Base-by-base conservation (phyloP, 1,139 yeast genomes). In the Pichia sp. region DNA sequence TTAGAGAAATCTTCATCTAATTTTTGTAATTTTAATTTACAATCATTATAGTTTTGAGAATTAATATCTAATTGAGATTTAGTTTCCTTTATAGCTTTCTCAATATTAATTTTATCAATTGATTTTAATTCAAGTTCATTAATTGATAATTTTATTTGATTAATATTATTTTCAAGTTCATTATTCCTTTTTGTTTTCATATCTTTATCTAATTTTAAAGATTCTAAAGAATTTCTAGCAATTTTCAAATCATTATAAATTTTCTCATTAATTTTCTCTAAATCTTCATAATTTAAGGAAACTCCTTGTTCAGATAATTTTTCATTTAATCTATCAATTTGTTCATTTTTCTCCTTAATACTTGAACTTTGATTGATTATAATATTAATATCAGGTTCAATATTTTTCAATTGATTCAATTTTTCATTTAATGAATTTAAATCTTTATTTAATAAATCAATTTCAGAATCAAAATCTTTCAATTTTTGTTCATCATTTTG, bases 141-240 rank as follows among this genome's bases (percentile, higher is more conserved):
- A 9, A 85, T 72, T 4, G 59, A 59, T 21, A 80, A 60, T 49
- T 69, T 71, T 44, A 72, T 71, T 51, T 82, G 88, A 47, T 79
- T 77, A 8, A 82, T 62, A 24, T 63, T 60, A 35, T 63, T 70
- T 38, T 81, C 78, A 24, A 80, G 52, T 18, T 67, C 64, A n/a
- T 69, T 65, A 22, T 74, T 51, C 35, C 73, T 79, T 36, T 67
- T 68, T 25, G 72, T 72, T 17, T 63, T 64, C 4, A 55, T 46
- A 43, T 79, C 84, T 47, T 74, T 74, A 11, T 68, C 66, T 14
- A 74, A 77, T 7, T 64, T 66, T 25, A 73, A 54, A 2, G 63
- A 66, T 9, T 63, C 63, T 3, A 81, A 59, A 4, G 61, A 63
- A 20, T 59, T 61, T 44, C 94, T 67, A 5, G 70, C 49, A 2